Evolutionary conservation across 352 stramenopile genomes (phyloP).

Genomic region (Phytopythium aichiense): DNA sequence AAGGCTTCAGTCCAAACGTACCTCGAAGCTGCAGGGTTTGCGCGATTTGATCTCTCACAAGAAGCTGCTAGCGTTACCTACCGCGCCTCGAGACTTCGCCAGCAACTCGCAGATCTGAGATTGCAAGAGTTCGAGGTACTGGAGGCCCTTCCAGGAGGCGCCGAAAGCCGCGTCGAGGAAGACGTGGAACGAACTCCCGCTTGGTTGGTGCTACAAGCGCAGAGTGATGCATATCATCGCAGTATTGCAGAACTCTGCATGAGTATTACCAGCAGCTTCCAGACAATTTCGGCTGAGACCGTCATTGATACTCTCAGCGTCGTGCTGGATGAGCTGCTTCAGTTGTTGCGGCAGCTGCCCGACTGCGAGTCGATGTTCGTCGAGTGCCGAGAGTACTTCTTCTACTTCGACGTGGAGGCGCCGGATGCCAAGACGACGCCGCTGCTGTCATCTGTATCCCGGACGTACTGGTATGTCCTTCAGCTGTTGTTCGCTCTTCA

Average conservation of each 20-base stretch:
- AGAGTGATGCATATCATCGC: neutral
- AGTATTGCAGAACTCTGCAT: neutral
- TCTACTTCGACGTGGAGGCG: conserved; percentile 66
- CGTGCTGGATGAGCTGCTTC: neutral
- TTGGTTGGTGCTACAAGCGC: neutral
- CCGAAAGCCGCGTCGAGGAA: neutral
- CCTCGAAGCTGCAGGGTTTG: neutral
- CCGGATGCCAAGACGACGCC: conserved; percentile 43
- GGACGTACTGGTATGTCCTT: conserved; percentile 59
- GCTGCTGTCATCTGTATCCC: conserved; percentile 47
- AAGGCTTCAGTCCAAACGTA: neutral
- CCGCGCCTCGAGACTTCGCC: conserved; percentile 17
- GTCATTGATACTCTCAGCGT: neutral
- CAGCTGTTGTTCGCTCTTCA: conserved; percentile 24
- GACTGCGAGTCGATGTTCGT: conserved; percentile 57
- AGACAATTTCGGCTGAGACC: neutral
- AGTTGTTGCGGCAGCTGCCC: conserved; percentile 41
- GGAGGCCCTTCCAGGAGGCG: conserved; percentile 16
- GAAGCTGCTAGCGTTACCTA: neutral
- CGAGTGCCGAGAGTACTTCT: conserved; percentile 50
- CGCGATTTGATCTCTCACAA: neutral
- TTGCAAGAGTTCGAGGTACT: conserved; percentile 29
- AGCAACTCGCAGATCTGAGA: conserved; percentile 24
- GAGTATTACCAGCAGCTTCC: neutral
- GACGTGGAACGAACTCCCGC: neutral